These are phyloP conservation scores for Phytophthora pistaciae DNA, from an alignment of 352 stramenopile species.

Conservation along the genomic window DNA sequence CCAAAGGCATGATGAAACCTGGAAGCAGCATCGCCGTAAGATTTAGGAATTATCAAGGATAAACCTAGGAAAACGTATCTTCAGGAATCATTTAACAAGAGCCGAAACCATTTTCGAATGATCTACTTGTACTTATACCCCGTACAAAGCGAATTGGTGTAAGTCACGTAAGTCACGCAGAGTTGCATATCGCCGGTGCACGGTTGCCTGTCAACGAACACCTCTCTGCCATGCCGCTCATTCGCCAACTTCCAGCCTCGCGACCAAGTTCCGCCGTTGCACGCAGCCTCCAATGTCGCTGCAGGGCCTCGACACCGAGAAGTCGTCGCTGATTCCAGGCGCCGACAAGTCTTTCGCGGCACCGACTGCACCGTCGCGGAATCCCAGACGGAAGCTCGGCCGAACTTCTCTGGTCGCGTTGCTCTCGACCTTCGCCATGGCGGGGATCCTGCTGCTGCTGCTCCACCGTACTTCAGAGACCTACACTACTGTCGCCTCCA, in stretches of 20 bases:
- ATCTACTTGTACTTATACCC: neutral
- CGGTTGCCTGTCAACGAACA: conserved; percentile 16
- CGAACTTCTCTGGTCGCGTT: conserved; percentile 8
- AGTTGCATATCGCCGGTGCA: conserved; percentile 4
- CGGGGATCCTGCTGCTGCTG: conserved; percentile 16
- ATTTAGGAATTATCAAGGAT: neutral
- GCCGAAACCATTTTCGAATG: neutral
- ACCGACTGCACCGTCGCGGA: neutral
- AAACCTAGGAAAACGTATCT: neutral
- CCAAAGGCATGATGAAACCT: neutral
- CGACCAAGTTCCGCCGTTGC: conserved; percentile 7
- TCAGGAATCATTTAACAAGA: neutral
- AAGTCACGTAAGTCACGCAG: neutral
- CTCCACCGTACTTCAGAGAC: conserved; percentile 3
- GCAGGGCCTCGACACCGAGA: conserved; percentile 28
- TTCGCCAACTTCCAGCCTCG: conserved; percentile 33
- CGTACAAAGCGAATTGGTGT: conserved; percentile 1
- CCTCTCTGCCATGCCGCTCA: conserved; percentile 36
- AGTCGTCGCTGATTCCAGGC: conserved; percentile 20
- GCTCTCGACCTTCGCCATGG: conserved; percentile 23
- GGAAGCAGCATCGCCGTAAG: conserved; percentile 1
- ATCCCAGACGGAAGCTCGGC: conserved; percentile 13
- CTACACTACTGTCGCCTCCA: neutral
- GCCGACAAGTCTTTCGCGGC: conserved; percentile 12
- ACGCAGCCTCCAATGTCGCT: conserved; percentile 22